A percentile compares a stretch with the other conserved stretches of the same genome.
Conservation (phyloP, 495 filamentous ascomycete species). For the Sordaria brevicollis region DNA sequence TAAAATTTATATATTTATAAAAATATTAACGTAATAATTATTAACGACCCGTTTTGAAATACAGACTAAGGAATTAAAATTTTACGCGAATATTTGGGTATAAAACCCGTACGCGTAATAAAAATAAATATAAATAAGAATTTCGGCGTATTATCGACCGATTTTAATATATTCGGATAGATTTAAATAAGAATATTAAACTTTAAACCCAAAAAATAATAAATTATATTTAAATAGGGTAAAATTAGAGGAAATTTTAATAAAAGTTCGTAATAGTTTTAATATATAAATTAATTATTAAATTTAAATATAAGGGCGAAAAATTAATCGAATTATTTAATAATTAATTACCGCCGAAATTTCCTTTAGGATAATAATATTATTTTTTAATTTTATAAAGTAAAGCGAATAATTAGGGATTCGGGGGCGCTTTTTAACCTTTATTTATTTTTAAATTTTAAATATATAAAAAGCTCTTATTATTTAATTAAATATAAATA, state of each 20-base stretch:
- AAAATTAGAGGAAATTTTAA: slow-evolving; percentile 72
- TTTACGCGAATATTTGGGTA: slow-evolving; percentile 60
- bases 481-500: no score
- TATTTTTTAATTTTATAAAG: no score
- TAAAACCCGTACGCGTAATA: slow-evolving; percentile 58
- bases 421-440: no score
- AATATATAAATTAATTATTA: no score
- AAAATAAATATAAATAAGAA: slow-evolving; percentile 50
- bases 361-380: no score
- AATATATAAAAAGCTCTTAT: no score
- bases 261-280: no score
- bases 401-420: no score
- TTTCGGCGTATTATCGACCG: no score
- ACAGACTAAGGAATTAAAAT: slow-evolving; percentile 68
- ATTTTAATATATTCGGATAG: slow-evolving; percentile 65
- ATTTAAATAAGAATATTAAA: slow-evolving; percentile 69
- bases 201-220: slow-evolving; percentile 65
- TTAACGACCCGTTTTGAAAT: slow-evolving; percentile 59
- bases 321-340: slow-evolving; percentile 62
- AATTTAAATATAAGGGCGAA: no score
- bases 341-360: slow-evolving; percentile 60
- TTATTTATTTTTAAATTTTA: no score
- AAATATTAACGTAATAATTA: slow-evolving; percentile 56
- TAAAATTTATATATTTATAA: slow-evolving; percentile 27
- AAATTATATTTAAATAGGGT: slow-evolving; percentile 64